Percentiles rank a stretch among this genome's conserved stretches.
Evolutionary conservation across 192 early-diverging fungal genomes (phyloP).

Genomic region (Obelidium mucronatum): DNA sequence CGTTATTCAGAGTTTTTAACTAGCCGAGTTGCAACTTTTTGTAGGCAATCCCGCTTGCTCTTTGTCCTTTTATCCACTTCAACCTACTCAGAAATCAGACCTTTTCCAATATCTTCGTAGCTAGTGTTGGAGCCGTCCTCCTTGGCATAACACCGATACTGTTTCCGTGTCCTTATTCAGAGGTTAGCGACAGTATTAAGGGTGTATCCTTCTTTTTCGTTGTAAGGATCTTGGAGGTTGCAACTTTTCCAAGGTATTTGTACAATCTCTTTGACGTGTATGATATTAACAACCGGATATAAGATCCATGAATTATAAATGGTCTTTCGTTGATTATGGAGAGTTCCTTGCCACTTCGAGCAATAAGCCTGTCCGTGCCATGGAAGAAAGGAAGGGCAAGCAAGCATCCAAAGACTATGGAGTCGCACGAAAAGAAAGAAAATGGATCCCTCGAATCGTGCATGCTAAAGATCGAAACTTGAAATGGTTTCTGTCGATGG

Average conservation of each 20-base stretch:
- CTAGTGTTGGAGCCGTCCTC: background rate
- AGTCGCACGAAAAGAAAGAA: background rate
- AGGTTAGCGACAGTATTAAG: background rate
- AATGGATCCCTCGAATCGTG: background rate
- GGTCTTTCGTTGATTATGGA: conserved; percentile 5
- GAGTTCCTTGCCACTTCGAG: conserved; percentile 3
- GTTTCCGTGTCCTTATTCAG: background rate
- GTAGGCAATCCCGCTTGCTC: background rate
- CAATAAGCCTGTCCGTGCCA: background rate
- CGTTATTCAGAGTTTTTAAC: too few relatives aligned
- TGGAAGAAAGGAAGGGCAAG: background rate
- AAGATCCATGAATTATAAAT: background rate
- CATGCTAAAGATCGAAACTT: background rate
- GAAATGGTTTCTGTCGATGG: background rate
- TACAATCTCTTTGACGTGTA: background rate
- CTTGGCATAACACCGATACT: background rate
- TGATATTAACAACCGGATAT: background rate
- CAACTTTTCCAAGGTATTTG: background rate
- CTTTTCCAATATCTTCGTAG: too few relatives aligned
- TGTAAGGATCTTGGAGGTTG: background rate
- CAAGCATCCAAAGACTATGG: background rate
- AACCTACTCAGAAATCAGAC: background rate
- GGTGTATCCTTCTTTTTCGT: conserved; percentile 11
- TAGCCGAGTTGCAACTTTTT: background rate
- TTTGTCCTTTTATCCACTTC: conserved; percentile 13